A percentile compares a stretch with the other conserved stretches of the same genome.
These are phyloP conservation scores for Hemileccinum impolitum DNA, from an alignment of 768 basidiomycete genomes.

Conservation along the genomic window DNA sequence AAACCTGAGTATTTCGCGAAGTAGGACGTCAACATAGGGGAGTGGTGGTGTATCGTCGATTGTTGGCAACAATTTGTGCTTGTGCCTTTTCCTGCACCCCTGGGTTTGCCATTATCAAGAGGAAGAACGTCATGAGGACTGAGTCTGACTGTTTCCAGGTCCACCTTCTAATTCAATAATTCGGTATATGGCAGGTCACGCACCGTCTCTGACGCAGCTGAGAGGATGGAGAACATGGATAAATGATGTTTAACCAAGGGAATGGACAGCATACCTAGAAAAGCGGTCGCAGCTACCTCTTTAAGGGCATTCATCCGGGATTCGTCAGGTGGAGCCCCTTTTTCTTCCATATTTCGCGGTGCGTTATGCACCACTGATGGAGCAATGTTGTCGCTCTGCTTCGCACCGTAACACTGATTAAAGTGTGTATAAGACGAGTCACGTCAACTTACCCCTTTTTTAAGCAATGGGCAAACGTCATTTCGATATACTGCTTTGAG, in stretches of 20 bases:
- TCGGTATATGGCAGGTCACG: neutral
- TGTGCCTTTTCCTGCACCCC: neutral
- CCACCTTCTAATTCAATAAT: neutral
- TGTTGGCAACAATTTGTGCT: neutral
- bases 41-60: neutral
- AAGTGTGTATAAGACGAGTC: neutral
- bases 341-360: neutral
- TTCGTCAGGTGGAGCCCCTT: neutral
- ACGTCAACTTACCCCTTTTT: neutral
- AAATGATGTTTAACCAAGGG: too few relatives aligned
- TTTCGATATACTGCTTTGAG: constrained; percentile 3
- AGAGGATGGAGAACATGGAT: too few relatives aligned
- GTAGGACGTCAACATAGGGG: neutral
- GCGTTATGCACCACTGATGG: constrained; percentile 10
- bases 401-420: neutral
- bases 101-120: neutral
- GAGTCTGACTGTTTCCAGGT: neutral
- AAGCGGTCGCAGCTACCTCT: constrained; percentile 3
- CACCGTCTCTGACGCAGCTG: constrained; percentile 2
- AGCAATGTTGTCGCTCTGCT: neutral
- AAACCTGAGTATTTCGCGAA: neutral
- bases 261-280: constrained; percentile 5
- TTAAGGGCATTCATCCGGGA: constrained; percentile 6
- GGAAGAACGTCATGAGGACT: neutral
- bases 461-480: constrained; percentile 1